Base-by-base conservation (phyloP, 495 filamentous ascomycete genomes). In the Aspergillus ostianus region DNA sequence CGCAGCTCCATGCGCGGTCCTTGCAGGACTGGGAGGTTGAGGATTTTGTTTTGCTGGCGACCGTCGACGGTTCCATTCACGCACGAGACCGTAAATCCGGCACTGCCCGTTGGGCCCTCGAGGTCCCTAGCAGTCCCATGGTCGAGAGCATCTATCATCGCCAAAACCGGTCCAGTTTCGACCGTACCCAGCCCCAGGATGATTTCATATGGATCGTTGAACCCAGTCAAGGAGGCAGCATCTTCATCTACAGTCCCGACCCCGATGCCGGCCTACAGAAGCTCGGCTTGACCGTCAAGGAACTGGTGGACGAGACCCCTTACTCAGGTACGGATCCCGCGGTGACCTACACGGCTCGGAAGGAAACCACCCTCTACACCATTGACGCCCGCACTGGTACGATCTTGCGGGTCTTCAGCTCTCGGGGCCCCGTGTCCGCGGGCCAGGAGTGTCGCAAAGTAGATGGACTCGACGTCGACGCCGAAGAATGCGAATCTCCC, bases 11-110 rank as follows among this genome's bases (percentile, higher is more conserved):
- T 85, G 92, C 92, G 91, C 92, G 92, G 85, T 93, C 87, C 76
- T 76, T 98, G 83, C 88, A 95, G 84, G 94, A 97, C 71, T 98
- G 92, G 93, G 91, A 97, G 85, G 92, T 97, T 77, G 93, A 98
- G 89, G 93, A 98, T 79, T 95, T 97, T 86, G 90, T 98, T 73
- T 89, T 98, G 80, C 79, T 98, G 88, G 92, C 95, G 89, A 98
- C 95, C 84, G 89, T 98, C 81, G 91, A 98, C 80, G 94, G 94
- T 79, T 90, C 89, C 61, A 85, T 98, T 72, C 90, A 96, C 81
- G 94, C 95, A 69, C 85, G 87, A 77, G 92, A 97, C 78, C 84
- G 94, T 64, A 90, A 89, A 70, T 93, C 86, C 58, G 94, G 94
- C 53, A 76, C 87, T 49, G 80, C 85, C 58, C 88, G 84, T 71